These are phyloP conservation scores for Fusarium verrucosum DNA, from an alignment of 2,329 filamentous ascomycete species.

Conservation along the genomic window DNA sequence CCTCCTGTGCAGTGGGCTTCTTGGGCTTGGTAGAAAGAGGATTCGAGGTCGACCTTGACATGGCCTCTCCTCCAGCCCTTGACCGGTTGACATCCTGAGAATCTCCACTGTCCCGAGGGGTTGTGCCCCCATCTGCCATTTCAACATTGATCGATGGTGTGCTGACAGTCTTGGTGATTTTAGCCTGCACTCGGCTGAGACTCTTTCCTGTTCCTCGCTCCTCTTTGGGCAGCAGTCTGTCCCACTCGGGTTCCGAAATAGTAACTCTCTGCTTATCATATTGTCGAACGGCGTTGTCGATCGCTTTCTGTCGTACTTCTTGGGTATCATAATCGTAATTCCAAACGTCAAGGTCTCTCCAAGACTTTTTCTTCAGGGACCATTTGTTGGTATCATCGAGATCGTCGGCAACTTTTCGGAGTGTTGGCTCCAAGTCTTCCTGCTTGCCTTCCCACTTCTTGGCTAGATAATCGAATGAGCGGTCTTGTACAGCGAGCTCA, in stretches of 20 bases:
- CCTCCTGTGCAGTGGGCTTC: slow-evolving; percentile 63
- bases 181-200: slow-evolving; percentile 69
- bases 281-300: slow-evolving; percentile 68
- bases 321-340: slow-evolving; percentile 65
- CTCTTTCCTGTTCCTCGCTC: slow-evolving; percentile 68
- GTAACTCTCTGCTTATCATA: slow-evolving; percentile 69
- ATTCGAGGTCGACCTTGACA: slow-evolving; percentile 62
- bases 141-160: slow-evolving; percentile 61
- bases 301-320: slow-evolving; percentile 66
- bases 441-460: slow-evolving; percentile 61
- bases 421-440: slow-evolving; percentile 62
- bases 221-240: slow-evolving; percentile 65
- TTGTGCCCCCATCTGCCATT: slow-evolving; percentile 59
- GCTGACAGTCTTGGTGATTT: slow-evolving; percentile 61
- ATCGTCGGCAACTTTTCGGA: slow-evolving; percentile 68
- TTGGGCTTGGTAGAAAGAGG: slow-evolving; percentile 63
- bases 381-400: slow-evolving; percentile 61
- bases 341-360: slow-evolving; percentile 72
- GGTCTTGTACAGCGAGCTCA: slow-evolving; percentile 65
- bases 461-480: slow-evolving; percentile 59
- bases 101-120: slow-evolving; percentile 52
- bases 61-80: slow-evolving; percentile 52
- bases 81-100: slow-evolving; percentile 45
- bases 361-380: slow-evolving; percentile 65
- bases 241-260: slow-evolving; percentile 67